A percentile compares a stretch with the other conserved stretches of the same genome.
These are phyloP conservation scores for Pyrenophora tritici-repentis DNA, from an alignment of 2,329 filamentous ascomycete genomes.

Conservation along the genomic window DNA sequence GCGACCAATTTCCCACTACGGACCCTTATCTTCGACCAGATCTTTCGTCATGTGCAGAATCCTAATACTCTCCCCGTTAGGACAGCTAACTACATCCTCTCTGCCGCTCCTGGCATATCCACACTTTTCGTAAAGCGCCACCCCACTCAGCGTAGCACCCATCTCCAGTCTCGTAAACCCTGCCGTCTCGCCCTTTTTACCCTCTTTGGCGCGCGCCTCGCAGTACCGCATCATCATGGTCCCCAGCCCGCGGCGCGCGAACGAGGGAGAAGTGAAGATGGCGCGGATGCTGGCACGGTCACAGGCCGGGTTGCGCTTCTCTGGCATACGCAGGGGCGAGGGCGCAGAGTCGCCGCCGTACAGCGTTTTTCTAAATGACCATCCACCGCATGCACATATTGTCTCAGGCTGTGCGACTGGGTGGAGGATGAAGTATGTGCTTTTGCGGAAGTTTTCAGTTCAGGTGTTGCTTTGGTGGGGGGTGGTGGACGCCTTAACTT, in stretches of 20 bases:
- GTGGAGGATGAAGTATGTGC: slow-evolving; percentile 44
- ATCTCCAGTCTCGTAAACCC: slow-evolving; percentile 43
- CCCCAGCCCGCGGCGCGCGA: slow-evolving; percentile 36
- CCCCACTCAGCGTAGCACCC: slow-evolving; percentile 44
- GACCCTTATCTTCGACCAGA: slow-evolving; percentile 5
- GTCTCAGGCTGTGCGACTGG: slow-evolving; percentile 21
- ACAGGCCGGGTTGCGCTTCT: slow-evolving; percentile 30
- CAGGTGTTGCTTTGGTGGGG: not conserved
- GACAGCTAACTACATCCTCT: slow-evolving; percentile 39
- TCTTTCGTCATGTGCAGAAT: slow-evolving; percentile 46
- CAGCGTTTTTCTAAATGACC: slow-evolving; percentile 43
- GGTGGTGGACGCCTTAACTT: slow-evolving; percentile 17
- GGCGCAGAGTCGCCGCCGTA: slow-evolving; percentile 43
- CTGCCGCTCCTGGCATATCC: slow-evolving; percentile 43
- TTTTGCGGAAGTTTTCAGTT: slow-evolving; percentile 6
- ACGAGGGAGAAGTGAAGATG: slow-evolving; percentile 43
- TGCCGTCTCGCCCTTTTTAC: slow-evolving; percentile 9
- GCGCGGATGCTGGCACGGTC: slow-evolving; percentile 44
- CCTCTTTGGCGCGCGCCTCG: slow-evolving; percentile 33
- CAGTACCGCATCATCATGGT: slow-evolving; percentile 49
- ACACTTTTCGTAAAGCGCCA: slow-evolving; percentile 43
- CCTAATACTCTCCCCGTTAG: slow-evolving; percentile 40
- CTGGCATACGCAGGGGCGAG: slow-evolving; percentile 36
- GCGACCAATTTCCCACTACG: not conserved
- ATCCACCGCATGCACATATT: slow-evolving; percentile 45